Evolutionary conservation across 345 rosid species (phyloP), one percentile per base, ranked within the genome.

Genomic region (Sisymbrium irio): DNA sequence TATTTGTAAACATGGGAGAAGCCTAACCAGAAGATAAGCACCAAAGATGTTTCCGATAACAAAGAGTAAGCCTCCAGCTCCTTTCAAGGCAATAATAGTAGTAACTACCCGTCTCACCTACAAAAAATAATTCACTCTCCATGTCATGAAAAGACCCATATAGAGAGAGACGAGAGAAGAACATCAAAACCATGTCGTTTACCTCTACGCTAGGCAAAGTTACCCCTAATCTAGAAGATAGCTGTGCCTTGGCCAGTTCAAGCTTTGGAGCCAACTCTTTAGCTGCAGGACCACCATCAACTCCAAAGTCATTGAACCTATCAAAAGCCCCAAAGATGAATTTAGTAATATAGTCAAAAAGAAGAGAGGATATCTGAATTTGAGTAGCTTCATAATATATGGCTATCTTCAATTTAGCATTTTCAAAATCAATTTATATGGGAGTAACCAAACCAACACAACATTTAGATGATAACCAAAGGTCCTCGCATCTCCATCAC

Each of bases 211-310:
- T 81, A 9, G 93, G 97, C n/a, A 82, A 71, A 17, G 30, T 35
- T 5, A 87, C 71, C 6, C 87, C 93, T 71, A 85, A 59, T 60
- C 67, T 81, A 10, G 87, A 80, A 25, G 92, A 82, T 51, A 89
- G 3, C 78, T 86, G 97, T 49, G 73, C 65, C 81, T 79, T 83
- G 15, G 74, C 83, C 67, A 85, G 51, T 50, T 73, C 75, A 71
- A 89, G 71, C 86, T 94, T 94, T 15, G 95, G 89, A 51, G 77
- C 65, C 80, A 89, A 72, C 77, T 88, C 93, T 81, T 82, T 87
- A 6, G 91, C 95, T 35, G 96, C 96, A 74, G 90, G 93, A 37
- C 97, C 98, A 42, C 98, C 98, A 73, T 94, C 89, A 10, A 72
- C 80, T 18, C 85, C 93, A 67, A 91, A 91, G 55, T 91, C 98